A percentile compares a stretch with the other conserved stretches of the same genome.
These are phyloP conservation scores for Prototheca wickerhamii DNA, from an alignment of 163 green algal genomes.

Conservation along the genomic window DNA sequence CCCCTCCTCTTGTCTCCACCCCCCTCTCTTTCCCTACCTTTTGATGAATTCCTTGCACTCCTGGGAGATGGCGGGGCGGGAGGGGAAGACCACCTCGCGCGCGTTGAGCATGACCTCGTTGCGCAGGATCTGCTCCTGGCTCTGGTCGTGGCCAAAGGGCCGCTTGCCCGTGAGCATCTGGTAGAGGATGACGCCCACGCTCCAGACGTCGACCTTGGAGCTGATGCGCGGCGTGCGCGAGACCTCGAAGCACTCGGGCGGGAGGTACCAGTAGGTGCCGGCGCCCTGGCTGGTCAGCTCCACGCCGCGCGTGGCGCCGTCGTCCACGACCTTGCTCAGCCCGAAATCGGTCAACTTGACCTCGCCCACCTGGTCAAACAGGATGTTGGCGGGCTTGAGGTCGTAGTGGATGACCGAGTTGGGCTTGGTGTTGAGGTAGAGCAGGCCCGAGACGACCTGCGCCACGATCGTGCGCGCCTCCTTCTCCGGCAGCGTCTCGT, in stretches of 20 bases:
- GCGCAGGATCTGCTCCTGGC: constrained; percentile 85
- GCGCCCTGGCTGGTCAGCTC: constrained; percentile 92
- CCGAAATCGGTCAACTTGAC: constrained; percentile 93
- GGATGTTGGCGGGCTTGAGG: constrained; percentile 94
- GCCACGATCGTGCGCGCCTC: constrained; percentile 73
- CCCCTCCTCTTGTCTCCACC: too few relatives aligned
- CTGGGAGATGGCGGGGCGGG: constrained; percentile 56
- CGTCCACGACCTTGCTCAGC: constrained; percentile 69
- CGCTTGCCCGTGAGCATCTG: constrained; percentile 88
- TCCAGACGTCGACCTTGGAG: constrained; percentile 92
- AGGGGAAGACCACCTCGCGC: constrained; percentile 59
- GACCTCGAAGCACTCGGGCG: constrained; percentile 88
- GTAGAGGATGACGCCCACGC: constrained; percentile 86
- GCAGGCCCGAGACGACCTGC: constrained; percentile 68
- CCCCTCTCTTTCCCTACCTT: constrained; percentile 10
- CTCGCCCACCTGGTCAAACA: constrained; percentile 78
- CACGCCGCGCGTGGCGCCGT: constrained; percentile 64
- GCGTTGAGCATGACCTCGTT: constrained; percentile 76
- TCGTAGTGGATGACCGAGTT: constrained; percentile 89
- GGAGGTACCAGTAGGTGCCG: constrained; percentile 97
- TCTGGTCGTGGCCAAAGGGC: constrained; percentile 65
- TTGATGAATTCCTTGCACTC: constrained; percentile 76
- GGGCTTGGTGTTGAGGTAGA: constrained; percentile 64
- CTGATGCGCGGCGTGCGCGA: constrained; percentile 57
- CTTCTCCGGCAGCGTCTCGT: constrained; percentile 71